Conservation (phyloP, 2,329 filamentous ascomycete species). For the Colletotrichum sp. region DNA sequence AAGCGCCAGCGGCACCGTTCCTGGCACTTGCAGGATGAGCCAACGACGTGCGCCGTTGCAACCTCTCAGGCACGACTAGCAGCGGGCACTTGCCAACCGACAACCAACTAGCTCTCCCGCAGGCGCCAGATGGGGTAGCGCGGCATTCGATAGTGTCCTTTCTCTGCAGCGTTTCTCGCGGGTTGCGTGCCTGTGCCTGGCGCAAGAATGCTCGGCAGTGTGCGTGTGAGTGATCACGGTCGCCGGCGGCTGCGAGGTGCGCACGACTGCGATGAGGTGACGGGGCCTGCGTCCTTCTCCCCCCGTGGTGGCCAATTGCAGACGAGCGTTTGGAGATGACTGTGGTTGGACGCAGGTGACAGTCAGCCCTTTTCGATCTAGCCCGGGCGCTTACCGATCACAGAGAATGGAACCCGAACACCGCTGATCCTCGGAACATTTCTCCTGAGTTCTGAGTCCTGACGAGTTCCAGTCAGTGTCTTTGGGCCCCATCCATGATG, state of each 20-base stretch:
- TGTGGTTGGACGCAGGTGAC: neutral
- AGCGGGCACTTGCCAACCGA: neutral
- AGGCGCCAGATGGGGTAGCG: neutral
- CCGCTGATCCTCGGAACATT: neutral
- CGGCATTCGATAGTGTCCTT: neutral
- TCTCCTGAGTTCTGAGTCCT: neutral
- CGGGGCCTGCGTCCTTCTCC: neutral
- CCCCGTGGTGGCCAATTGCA: neutral
- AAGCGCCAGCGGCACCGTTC: neutral
- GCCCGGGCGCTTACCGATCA: conserved; percentile 12
- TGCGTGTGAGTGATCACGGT: neutral
- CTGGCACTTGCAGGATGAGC: conserved; percentile 7
- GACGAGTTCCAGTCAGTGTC: neutral
- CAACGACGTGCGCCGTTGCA: neutral
- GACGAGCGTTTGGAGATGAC: neutral
- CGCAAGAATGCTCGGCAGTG: neutral
- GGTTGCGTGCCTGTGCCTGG: neutral
- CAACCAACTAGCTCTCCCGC: neutral
- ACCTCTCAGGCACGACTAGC: neutral
- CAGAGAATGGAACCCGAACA: neutral
- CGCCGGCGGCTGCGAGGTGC: conserved; percentile 5
- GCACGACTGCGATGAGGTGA: neutral
- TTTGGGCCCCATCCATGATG: neutral
- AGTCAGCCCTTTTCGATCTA: neutral
- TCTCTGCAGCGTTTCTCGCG: neutral